These are phyloP conservation scores for Podospora fimiseda DNA, from an alignment of 495 filamentous ascomycete species.

Conservation along the genomic window DNA sequence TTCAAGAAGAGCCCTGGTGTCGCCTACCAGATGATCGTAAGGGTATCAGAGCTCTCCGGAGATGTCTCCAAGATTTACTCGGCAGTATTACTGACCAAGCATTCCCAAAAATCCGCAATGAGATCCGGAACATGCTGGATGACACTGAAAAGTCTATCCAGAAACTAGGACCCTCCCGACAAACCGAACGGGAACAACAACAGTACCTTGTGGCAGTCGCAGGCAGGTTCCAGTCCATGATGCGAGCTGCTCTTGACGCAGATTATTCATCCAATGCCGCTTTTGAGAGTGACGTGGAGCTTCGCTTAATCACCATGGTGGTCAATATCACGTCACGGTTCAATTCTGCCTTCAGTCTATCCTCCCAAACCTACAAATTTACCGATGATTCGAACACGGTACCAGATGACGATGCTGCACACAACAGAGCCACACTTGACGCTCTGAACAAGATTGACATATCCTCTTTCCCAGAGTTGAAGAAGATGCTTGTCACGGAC, in stretches of 20 bases:
- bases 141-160: slow-evolving; percentile 24
- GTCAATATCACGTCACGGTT: slow-evolving; percentile 20
- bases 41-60: slow-evolving; percentile 42
- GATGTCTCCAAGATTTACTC: slow-evolving; percentile 35
- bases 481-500: background rate
- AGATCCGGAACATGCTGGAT: slow-evolving; percentile 34
- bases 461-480: background rate
- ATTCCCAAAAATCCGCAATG: slow-evolving; percentile 40
- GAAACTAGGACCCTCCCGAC: slow-evolving; percentile 36
- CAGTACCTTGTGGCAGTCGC: slow-evolving; percentile 36
- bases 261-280: slow-evolving; percentile 33
- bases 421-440: background rate
- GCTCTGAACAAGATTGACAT: background rate
- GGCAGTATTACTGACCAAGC: slow-evolving; percentile 35
- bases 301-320: slow-evolving; percentile 38
- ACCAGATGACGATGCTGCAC: background rate
- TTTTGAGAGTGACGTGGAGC: slow-evolving; percentile 27
- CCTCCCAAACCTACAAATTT: background rate
- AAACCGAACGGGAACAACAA: slow-evolving; percentile 34
- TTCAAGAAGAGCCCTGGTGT: slow-evolving; percentile 35
- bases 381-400: too few species aligned
- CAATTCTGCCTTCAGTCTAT: background rate
- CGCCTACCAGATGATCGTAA: slow-evolving; percentile 36
- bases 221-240: slow-evolving; percentile 33
- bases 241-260: slow-evolving; percentile 28